Evolutionary conservation across 2,329 filamentous ascomycete species (phyloP), one percentile per base, ranked within the genome.

Genomic region (Nectriaceae sp.): DNA sequence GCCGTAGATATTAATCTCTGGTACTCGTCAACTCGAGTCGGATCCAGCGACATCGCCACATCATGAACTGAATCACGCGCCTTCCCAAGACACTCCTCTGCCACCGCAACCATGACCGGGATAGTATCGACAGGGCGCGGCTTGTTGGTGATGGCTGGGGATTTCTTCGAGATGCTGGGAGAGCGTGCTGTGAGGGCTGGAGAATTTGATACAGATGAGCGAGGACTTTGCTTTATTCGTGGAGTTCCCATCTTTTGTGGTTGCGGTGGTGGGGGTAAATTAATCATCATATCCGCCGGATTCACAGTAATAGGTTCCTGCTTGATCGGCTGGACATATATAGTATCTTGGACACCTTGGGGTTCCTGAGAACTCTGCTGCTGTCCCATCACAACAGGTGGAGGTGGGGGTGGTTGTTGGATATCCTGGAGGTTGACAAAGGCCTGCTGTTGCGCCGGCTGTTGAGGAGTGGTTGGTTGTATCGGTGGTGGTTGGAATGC

Each of bases 31-130:
- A 88, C 65, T 33, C 77, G 73, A 29, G 70, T 66, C 3, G 63
- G 52, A 13, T 70, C 62, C n/a, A 67, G 49, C 13, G 59, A 62
- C 63, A 72, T 71, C 36, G 71, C 70, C 1, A 71, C 66, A 44
- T 78, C 69, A 45, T 79, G 74, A 44, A 79, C 74, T 3, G 76
- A 72, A 16, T 71, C 69, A 50, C 85, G 82, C 15, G 89, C 89
- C 44, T 83, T 84, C 21, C 73, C 72, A 44, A 92, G 82, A 59
- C 88, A 90, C 56, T 93, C 88, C 59, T 93, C 88, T 3, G 88
- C 87, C 13, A 90, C 75, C n/a, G 80, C 80, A 6, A 90, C 74
- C 48, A 92, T 74, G 8, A 91, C 71, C 2, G 84, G 73, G 3
- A 80, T 72, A 1, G 76, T 78, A 47, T 83, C 80, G 8, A 75